Conservation (phyloP, 257 asterid genomes). For the Fraxinus americana region DNA sequence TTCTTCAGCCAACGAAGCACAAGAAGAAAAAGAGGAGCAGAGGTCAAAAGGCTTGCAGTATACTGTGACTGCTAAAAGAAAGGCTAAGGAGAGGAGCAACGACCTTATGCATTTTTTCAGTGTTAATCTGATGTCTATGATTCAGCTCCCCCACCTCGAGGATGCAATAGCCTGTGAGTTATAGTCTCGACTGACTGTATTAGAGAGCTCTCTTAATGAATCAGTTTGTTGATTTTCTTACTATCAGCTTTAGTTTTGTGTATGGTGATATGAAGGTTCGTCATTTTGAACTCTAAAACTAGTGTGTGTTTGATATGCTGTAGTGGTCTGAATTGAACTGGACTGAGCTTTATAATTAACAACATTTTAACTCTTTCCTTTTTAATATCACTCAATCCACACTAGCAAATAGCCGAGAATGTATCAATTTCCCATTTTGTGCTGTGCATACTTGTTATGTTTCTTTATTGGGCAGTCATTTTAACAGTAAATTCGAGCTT, state of each 20-base stretch:
- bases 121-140: slow-evolving; percentile 18
- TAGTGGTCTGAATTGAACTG: no score
- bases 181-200: slow-evolving; percentile 38
- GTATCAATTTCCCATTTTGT: no score
- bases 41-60: slow-evolving; percentile 62
- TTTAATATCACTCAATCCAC: no score
- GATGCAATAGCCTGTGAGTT: slow-evolving; percentile 22
- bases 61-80: slow-evolving; percentile 45
- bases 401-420: no score
- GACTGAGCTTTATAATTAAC: neutral
- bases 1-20: slow-evolving; percentile 59
- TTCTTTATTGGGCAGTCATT: no score
- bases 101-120: slow-evolving; percentile 1
- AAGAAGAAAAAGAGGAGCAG: slow-evolving; percentile 51
- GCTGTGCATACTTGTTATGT: no score
- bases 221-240: slow-evolving; percentile 27
- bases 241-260: slow-evolving; percentile 29
- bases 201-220: slow-evolving; percentile 25
- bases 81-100: slow-evolving; percentile 9
- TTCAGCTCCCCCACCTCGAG: slow-evolving; percentile 12
- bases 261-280: slow-evolving; percentile 7
- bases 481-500: neutral
- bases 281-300: slow-evolving; percentile 14
- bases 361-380: no score
- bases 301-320: slow-evolving; percentile 11